phyloP scores from a whole-genome alignment of 2,329 filamentous ascomycete genomes.

The Blastomyces parvus region DNA sequence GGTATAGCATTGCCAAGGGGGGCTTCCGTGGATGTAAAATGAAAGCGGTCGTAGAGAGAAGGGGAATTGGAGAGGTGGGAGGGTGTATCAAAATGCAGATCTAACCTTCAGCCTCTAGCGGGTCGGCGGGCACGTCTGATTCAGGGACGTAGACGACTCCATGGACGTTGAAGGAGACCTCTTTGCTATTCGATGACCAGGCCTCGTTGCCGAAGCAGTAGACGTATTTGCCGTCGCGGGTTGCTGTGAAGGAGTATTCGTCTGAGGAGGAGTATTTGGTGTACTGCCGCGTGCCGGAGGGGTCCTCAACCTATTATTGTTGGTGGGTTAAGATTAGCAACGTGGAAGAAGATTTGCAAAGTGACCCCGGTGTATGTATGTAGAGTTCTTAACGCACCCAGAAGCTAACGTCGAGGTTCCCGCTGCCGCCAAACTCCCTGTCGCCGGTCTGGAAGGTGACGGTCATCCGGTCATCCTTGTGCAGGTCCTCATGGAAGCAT shows the following conservation, averaged over 20 bases:
- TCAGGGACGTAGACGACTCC: conserved; percentile 96
- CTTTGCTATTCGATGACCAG: conserved; percentile 92
- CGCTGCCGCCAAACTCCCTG: conserved; percentile 85
- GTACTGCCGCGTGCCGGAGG: conserved; percentile 62
- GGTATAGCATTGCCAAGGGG: too few relatives aligned
- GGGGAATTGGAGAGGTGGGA: too few relatives aligned
- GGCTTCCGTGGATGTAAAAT: too few relatives aligned
- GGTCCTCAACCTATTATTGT: conserved; percentile 62
- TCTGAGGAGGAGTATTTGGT: conserved; percentile 77
- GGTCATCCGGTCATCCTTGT: conserved; percentile 94
- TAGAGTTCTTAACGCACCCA: conserved; percentile 57
- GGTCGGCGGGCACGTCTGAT: conserved; percentile 71
- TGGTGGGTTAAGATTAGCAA: conserved; percentile 1
- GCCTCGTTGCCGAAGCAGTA: conserved; percentile 99
- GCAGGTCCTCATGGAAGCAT: conserved; percentile 92
- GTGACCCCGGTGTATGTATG: not conserved
- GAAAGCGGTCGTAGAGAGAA: not conserved
- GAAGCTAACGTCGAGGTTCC: conserved; percentile 94
- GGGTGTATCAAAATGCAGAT: not conserved
- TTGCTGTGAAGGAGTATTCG: conserved; percentile 84
- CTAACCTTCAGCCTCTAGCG: conserved; percentile 80
- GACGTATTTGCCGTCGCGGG: conserved; percentile 74
- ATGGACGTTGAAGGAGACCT: conserved; percentile 98
- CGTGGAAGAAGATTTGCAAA: not conserved
- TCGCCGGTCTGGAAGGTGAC: conserved; percentile 98